Evolutionary conservation across 192 early-diverging fungal species (phyloP), one percentile per base, ranked within the genome.

Genomic region (Rhizophagus sp.): DNA sequence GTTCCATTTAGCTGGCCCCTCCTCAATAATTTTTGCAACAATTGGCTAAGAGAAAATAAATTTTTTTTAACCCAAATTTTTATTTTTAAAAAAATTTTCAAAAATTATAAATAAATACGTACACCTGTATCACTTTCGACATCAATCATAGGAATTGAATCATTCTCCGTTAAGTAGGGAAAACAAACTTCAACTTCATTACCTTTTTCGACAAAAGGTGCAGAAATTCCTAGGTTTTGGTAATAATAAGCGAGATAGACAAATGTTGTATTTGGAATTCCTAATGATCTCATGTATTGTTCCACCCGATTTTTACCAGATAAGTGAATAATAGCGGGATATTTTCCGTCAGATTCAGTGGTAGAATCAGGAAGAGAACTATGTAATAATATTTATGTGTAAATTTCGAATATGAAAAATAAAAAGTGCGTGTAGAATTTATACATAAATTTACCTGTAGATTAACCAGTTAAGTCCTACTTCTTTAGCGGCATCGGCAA

Each of bases 231-330:
- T 0, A 69, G 0, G 4, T 69, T 69, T 11, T n/a, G 12, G 19
- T 7, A 8, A 5, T 73, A 39, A n/a, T 9, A 44, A 73, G 47
- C n/a, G 0, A 25, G 4, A 25, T 73, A 73, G 44, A 73, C 39
- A 49, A 73, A 73, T 73, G 71, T 73, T 3, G n/a, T 22, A 24
- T 73, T 47, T 22, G 71, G 71, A 73, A 73, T 73, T 9, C 71
- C 71, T 10, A 13, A 39, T 24, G 27, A 22, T 11, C 47, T 30
- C 8, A 73, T 73, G 24, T 73, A 73, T 73, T 73, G 13, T 41
- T 39, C 71, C 5, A 73, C 71, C 4, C 12, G 41, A 47, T 73
- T 73, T 49, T 73, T 73, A 11, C 71, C 71, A 47, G 39, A 52
- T 12, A 11, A 63, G 1, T 24, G 2, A 10, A 24, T 1, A 63